These are phyloP conservation scores for Talaromyces sp. DNA, from an alignment of 2,329 filamentous ascomycete species.

Conservation along the genomic window DNA sequence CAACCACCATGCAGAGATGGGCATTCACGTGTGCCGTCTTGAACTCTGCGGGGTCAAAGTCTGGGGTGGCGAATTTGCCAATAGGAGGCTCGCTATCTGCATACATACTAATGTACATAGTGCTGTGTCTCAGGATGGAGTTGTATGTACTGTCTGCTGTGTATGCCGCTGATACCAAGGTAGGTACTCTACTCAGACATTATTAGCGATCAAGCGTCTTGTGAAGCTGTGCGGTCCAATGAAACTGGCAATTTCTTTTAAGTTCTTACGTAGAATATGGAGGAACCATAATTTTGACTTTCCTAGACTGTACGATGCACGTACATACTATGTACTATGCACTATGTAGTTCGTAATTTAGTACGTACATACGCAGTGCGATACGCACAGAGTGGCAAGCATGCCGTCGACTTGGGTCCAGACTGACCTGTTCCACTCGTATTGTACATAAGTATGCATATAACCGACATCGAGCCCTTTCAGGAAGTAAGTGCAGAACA, in stretches of 20 bases:
- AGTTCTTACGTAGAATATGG: not conserved
- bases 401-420: not conserved
- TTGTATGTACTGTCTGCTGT: no score
- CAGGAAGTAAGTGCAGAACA: not conserved
- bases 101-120: not conserved
- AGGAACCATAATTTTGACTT: not conserved
- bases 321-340: not conserved
- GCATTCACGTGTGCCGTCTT: slow-evolving; percentile 2
- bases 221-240: not conserved
- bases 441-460: not conserved
- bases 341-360: not conserved
- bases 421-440: not conserved
- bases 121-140: no score
- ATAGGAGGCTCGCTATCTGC: not conserved
- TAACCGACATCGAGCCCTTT: not conserved
- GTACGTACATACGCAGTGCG: not conserved
- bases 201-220: not conserved
- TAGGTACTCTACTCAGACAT: not conserved
- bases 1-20: not conserved
- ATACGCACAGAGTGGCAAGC: not conserved
- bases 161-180: not conserved
- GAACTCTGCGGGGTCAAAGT: slow-evolving; percentile 4
- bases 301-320: not conserved
- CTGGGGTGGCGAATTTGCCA: slow-evolving; percentile 12
- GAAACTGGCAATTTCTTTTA: not conserved